phyloP scores from a whole-genome alignment of 2,329 filamentous ascomycete genomes.

The Trichoderma aggressivum region DNA sequence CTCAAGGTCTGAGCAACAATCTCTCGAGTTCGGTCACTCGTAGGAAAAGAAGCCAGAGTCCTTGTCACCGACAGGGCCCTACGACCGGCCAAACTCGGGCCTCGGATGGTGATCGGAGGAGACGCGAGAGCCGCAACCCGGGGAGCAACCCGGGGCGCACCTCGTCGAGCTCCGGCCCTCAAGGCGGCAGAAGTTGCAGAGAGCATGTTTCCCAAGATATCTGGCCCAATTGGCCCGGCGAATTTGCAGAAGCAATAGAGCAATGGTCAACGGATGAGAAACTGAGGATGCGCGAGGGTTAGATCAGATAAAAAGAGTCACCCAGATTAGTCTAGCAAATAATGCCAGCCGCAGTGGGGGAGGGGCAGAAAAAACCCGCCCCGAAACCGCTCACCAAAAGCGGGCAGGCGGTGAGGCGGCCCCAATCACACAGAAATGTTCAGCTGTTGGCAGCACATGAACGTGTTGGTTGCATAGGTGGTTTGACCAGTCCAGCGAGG shows the following conservation, averaged over 20 bases:
- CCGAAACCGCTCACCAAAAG: constrained; percentile 18
- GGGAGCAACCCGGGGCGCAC: constrained; percentile 36
- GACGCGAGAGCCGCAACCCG: constrained; percentile 26
- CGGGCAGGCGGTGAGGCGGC: constrained; percentile 13
- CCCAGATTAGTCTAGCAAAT: not conserved
- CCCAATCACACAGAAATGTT: not conserved
- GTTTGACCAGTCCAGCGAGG: not conserved
- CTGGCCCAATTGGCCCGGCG: constrained; percentile 25
- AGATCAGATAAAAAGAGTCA: constrained; percentile 12
- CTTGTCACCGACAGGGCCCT: constrained; percentile 21
- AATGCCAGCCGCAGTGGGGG: constrained; percentile 15
- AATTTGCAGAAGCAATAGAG: not conserved
- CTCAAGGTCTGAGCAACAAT: constrained; percentile 63
- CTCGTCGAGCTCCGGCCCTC: constrained; percentile 43
- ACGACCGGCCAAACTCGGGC: constrained; percentile 26
- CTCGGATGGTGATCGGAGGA: constrained; percentile 27
- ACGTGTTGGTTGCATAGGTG: not conserved
- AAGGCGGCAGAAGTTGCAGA: constrained; percentile 42
- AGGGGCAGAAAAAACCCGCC: constrained; percentile 22
- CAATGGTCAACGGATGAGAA: not conserved
- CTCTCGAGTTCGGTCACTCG: constrained; percentile 33
- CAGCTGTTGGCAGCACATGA: not conserved
- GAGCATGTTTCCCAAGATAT: constrained; percentile 36
- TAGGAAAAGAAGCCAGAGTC: constrained; percentile 16
- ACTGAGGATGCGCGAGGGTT: not conserved